Base-by-base conservation (phyloP, 2,329 filamentous ascomycete genomes). In the Verticillium longisporum region DNA sequence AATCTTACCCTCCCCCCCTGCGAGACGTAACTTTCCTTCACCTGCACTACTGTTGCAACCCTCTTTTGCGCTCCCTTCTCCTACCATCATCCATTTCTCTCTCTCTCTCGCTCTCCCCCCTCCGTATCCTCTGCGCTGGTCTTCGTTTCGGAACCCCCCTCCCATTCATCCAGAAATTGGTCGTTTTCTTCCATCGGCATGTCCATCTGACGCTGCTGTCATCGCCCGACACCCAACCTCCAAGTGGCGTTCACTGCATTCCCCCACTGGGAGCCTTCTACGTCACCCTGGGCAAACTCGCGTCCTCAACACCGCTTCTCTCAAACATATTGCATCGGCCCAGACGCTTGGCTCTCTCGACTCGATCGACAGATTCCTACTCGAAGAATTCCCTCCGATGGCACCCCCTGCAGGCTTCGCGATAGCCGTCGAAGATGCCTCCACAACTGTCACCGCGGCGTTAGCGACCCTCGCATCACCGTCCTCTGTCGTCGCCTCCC, bases 401-500 rank as follows among this genome's bases (percentile, higher is more conserved):
- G 56, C 34, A 26, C 56, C 56, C 36, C 37, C 56, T 26, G 26
- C 37, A n/a, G 56, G 56, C 56, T 50, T 58, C 37, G 56, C 56
- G 37, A 58, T 50, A 58, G 56, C 56, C 37, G 56, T 31, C 56
- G 37, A 58, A 45, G 56, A 58, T 50, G 56, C 34, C 56, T 36
- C 56, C 56, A 37, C 56, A 15, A 38, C 21, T 6, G 56, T 64
- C 50, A 58, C 60, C 57, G 62, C 62, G 37, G 59, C 59, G 11
- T 33, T 61, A 60, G 33, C 57, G 60, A 63, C 61, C 59, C 61
- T 4, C 61, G 14, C 56, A 21, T 34, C 56, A 18, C 26, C 26
- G 26, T 26, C 26, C 26, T 57, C 56, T 6, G 6, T 34, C 32
- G 21, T 34, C n/a, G 56, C 56, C 45, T 72, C 41, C 58, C 59